These are phyloP conservation scores for Teratosphaeria nubilosa DNA, from an alignment of 2,329 filamentous ascomycete species.

Conservation along the genomic window DNA sequence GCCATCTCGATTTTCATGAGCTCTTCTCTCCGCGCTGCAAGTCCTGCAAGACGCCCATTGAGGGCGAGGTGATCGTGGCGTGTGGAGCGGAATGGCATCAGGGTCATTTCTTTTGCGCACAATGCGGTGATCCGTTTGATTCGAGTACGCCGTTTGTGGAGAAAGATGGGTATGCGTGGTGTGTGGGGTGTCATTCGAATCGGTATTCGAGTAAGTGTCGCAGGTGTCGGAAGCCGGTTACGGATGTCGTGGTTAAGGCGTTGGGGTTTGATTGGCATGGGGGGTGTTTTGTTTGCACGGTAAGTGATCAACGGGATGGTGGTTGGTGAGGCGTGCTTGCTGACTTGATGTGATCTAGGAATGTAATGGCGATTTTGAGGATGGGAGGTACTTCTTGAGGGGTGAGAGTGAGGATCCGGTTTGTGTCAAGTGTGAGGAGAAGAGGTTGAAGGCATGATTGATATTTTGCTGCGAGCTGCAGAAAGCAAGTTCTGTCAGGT, in stretches of 20 bases:
- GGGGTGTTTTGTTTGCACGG: slow-evolving; percentile 73
- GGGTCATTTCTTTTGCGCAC: slow-evolving; percentile 97
- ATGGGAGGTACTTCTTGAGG: slow-evolving; percentile 53
- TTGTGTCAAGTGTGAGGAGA: slow-evolving; percentile 53
- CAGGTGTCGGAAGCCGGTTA: slow-evolving; percentile 72
- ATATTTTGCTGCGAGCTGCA: background rate
- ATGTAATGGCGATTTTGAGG: slow-evolving; percentile 50
- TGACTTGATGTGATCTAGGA: slow-evolving; percentile 32
- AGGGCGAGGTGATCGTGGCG: slow-evolving; percentile 87
- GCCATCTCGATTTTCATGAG: slow-evolving; percentile 98
- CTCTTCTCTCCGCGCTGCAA: slow-evolving; percentile 86
- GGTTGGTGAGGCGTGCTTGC: background rate
- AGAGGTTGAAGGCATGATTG: slow-evolving; percentile 48
- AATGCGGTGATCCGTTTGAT: slow-evolving; percentile 78
- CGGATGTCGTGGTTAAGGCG: slow-evolving; percentile 82
- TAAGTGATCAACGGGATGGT: slow-evolving; percentile 23
- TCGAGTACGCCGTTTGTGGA: slow-evolving; percentile 73
- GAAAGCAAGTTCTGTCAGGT: background rate
- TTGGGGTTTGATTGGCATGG: slow-evolving; percentile 91
- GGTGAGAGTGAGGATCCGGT: slow-evolving; percentile 50
- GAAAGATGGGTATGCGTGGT: slow-evolving; percentile 97
- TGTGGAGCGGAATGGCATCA: slow-evolving; percentile 94
- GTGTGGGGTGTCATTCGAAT: slow-evolving; percentile 82
- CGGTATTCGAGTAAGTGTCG: slow-evolving; percentile 82
- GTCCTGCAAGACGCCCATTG: slow-evolving; percentile 91